phyloP scores from a whole-genome alignment of 2,329 filamentous ascomycete genomes.

The Lachnellula subtilissima region DNA sequence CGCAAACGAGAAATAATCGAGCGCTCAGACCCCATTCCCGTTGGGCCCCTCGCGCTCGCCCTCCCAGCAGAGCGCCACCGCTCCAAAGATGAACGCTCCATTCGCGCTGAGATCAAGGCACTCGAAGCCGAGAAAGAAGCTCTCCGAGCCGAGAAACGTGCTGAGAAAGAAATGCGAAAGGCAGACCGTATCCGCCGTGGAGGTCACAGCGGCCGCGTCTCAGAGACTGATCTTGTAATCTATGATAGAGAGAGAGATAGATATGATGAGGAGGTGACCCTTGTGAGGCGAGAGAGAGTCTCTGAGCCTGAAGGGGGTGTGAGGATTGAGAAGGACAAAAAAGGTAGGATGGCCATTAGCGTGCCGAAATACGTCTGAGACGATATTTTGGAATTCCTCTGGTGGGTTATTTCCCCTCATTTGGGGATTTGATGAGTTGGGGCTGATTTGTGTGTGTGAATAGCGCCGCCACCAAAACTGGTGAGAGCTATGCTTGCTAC shows the following conservation, averaged over 20 bases:
- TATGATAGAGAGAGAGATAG: conserved; percentile 51
- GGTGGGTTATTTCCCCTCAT: conserved; percentile 22
- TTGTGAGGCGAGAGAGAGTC: conserved; percentile 47
- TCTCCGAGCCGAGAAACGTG: conserved; percentile 52
- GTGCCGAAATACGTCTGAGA: conserved; percentile 62
- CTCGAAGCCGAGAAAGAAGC: conserved; percentile 62
- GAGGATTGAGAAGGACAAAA: conserved; percentile 81
- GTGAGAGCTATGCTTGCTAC: conserved; percentile 68
- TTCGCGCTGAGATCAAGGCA: conserved; percentile 66
- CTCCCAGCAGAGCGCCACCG: conserved; percentile 34
- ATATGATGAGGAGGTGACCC: conserved; percentile 45
- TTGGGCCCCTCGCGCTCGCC: conserved; percentile 40
- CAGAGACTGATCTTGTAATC: conserved; percentile 58
- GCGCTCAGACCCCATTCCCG: conserved; percentile 24
- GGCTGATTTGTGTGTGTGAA: conserved; percentile 21
- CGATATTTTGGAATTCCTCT: conserved; percentile 19
- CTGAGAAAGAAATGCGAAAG: conserved; percentile 38
- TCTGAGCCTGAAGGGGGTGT: conserved; percentile 55
- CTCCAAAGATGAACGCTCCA: conserved; percentile 46
- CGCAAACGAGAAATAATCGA: conserved; percentile 22
- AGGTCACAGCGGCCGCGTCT: conserved; percentile 41
- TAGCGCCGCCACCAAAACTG: conserved; percentile 60
- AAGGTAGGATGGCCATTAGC: conserved; percentile 91
- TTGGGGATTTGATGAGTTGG: conserved; percentile 10
- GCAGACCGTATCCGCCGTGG: conserved; percentile 50